Evolutionary conservation across 2,329 filamentous ascomycete species (phyloP).

Genomic region (Fusarium chaquense): DNA sequence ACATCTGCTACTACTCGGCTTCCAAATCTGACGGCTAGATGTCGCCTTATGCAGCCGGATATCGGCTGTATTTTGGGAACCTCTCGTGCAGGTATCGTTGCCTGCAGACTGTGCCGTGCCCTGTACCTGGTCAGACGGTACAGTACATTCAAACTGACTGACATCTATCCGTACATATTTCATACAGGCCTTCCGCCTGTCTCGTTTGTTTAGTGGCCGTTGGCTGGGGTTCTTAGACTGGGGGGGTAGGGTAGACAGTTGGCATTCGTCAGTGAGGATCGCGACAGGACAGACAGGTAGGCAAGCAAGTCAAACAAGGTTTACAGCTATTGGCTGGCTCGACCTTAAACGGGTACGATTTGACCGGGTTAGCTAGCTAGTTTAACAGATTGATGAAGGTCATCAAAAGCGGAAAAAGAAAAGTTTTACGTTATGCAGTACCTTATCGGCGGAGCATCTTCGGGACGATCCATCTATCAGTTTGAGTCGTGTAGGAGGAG

Average conservation of each 20-base stretch:
- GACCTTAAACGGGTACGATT: slow-evolving; percentile 29
- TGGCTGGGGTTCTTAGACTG: slow-evolving; percentile 32
- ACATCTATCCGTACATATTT: slow-evolving; percentile 20
- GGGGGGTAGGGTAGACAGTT: slow-evolving; percentile 34
- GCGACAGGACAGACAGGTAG: slow-evolving; percentile 16
- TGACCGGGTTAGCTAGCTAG: slow-evolving; percentile 10
- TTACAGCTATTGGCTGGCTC: slow-evolving; percentile 30
- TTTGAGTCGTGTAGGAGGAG: slow-evolving; percentile 11
- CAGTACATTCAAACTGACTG: slow-evolving; percentile 27
- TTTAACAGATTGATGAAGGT: slow-evolving; percentile 19
- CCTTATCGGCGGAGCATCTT: slow-evolving; percentile 47
- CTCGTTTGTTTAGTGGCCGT: slow-evolving; percentile 46
- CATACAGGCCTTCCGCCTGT: slow-evolving; percentile 6
- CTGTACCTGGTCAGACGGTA: slow-evolving; percentile 40
- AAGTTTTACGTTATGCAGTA: slow-evolving; percentile 38
- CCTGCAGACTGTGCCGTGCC: slow-evolving; percentile 29
- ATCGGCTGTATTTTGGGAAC: slow-evolving; percentile 41
- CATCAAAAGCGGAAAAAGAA: slow-evolving; percentile 26
- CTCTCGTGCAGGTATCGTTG: slow-evolving; percentile 39
- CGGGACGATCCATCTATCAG: slow-evolving; percentile 38
- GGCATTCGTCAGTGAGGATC: slow-evolving; percentile 33
- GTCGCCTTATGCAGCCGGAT: slow-evolving; percentile 39
- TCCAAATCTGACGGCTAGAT: slow-evolving; percentile 26
- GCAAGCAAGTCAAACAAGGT: slow-evolving; percentile 21
- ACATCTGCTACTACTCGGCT: slow-evolving; percentile 31